Percentiles rank a stretch among this genome's conserved stretches.
Evolutionary conservation across 2,329 filamentous ascomycete species (phyloP).

Genomic region (Septoria linicola): DNA sequence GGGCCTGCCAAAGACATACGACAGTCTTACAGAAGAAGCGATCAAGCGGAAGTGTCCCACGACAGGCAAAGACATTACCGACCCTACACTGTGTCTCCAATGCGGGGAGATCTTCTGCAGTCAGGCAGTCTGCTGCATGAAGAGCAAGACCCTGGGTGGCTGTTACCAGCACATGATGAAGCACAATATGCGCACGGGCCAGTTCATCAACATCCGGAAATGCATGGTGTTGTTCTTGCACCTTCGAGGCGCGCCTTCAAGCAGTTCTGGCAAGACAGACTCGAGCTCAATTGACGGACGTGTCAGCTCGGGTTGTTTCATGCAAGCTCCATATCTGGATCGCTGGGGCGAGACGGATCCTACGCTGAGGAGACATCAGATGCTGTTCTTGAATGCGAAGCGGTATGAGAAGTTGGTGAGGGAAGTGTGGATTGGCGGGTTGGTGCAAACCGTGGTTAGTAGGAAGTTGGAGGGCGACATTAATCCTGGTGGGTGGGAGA

Average conservation of each 20-base stretch:
- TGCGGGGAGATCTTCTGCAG: slow-evolving; percentile 97
- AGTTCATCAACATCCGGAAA: slow-evolving; percentile 96
- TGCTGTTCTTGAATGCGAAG: slow-evolving; percentile 89
- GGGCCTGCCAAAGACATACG: slow-evolving; percentile 87
- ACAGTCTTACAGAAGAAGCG: slow-evolving; percentile 87
- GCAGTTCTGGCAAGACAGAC: neutral
- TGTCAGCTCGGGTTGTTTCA: slow-evolving; percentile 66
- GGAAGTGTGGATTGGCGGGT: slow-evolving; percentile 81
- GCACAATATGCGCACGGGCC: slow-evolving; percentile 87
- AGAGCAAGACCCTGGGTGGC: slow-evolving; percentile 65
- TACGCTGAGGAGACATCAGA: slow-evolving; percentile 79
- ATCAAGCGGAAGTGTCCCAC: slow-evolving; percentile 80
- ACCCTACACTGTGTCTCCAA: slow-evolving; percentile 89
- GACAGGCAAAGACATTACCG: slow-evolving; percentile 85
- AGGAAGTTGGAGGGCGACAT: slow-evolving; percentile 91
- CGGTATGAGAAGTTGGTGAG: slow-evolving; percentile 86
- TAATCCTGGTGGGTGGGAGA: slow-evolving; percentile 98
- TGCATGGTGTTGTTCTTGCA: slow-evolving; percentile 89
- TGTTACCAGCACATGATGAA: slow-evolving; percentile 86
- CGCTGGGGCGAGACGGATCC: slow-evolving; percentile 93
- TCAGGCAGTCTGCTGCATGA: slow-evolving; percentile 87
- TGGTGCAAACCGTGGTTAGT: slow-evolving; percentile 83
- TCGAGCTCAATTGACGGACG: neutral
- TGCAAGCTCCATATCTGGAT: slow-evolving; percentile 88
- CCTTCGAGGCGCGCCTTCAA: slow-evolving; percentile 46